Percentiles rank a stretch among this genome's conserved stretches.
Evolutionary conservation across 805 yeast species (phyloP).

Genomic region (Pichia cabralensis): DNA sequence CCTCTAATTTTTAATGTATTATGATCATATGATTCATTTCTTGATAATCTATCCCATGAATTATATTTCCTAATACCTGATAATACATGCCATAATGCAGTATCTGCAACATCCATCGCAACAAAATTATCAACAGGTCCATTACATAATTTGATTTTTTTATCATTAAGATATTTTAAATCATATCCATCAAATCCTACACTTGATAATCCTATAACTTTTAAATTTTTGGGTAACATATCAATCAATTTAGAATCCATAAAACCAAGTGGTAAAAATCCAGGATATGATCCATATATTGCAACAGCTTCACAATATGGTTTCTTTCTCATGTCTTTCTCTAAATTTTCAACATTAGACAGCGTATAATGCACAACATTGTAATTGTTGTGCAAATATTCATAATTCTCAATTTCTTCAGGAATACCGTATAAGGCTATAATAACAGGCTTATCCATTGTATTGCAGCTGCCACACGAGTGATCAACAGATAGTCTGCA

Average conservation of each 20-base stretch:
- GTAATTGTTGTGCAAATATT: slow-evolving; percentile 31
- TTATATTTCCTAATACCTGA: slow-evolving; percentile 50
- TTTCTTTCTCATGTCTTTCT: slow-evolving; percentile 28
- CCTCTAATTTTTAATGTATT: slow-evolving; percentile 36
- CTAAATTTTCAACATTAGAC: slow-evolving; percentile 31
- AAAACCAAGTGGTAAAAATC: slow-evolving; percentile 40
- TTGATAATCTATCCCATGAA: slow-evolving; percentile 32
- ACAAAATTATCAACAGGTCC: slow-evolving; percentile 40
- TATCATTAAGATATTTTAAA: slow-evolving; percentile 24
- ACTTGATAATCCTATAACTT: slow-evolving; percentile 44
- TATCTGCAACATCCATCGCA: slow-evolving; percentile 64
- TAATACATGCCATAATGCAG: slow-evolving; percentile 49
- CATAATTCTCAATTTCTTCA: slow-evolving; percentile 35
- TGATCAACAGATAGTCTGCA: too few species aligned
- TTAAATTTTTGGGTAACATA: slow-evolving; percentile 33
- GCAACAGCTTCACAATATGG: slow-evolving; percentile 31
- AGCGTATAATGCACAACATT: slow-evolving; percentile 31
- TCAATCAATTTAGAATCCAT: slow-evolving; percentile 29
- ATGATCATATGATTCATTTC: slow-evolving; percentile 14
- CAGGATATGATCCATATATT: slow-evolving; percentile 43
- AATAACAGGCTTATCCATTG: slow-evolving; percentile 19
- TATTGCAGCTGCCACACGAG: too few species aligned
- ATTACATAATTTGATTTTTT: slow-evolving; percentile 47
- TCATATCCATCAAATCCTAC: slow-evolving; percentile 41
- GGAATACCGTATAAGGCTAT: slow-evolving; percentile 44